phyloP scores from a whole-genome alignment of 129 eudicot species.

The Logfia minima region DNA sequence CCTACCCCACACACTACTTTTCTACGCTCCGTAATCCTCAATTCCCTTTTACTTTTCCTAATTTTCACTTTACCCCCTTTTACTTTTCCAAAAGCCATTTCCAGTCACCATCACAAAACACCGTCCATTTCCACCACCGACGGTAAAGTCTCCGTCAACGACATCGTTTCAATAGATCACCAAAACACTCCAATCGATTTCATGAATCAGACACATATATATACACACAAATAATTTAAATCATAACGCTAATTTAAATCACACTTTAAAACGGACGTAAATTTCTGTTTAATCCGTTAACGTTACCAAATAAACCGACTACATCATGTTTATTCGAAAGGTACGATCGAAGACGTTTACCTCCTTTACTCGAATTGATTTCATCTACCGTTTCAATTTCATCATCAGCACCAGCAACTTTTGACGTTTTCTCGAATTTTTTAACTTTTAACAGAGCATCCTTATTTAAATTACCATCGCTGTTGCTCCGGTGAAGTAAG shows the following conservation, averaged over 20 bases:
- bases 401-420: slow-evolving; percentile 30
- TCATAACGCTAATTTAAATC: background rate
- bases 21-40: slow-evolving; percentile 20
- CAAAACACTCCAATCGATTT: background rate
- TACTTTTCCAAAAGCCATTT: slow-evolving; percentile 14
- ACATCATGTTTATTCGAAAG: slow-evolving; percentile 49
- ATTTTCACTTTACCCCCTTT: slow-evolving; percentile 11
- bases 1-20: slow-evolving; percentile 18
- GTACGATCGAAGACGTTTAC: slow-evolving; percentile 37
- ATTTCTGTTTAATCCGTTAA: slow-evolving; percentile 45
- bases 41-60: slow-evolving; percentile 22
- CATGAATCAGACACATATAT: background rate
- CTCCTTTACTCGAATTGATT: slow-evolving; percentile 25
- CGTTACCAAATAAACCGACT: slow-evolving; percentile 43
- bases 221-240: background rate
- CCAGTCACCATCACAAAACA: background rate
- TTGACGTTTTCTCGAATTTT: slow-evolving; percentile 29
- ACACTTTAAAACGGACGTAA: slow-evolving; percentile 35
- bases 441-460: slow-evolving; percentile 15
- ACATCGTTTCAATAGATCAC: background rate
- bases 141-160: background rate
- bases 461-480: slow-evolving; percentile 44
- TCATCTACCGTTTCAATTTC: slow-evolving; percentile 28
- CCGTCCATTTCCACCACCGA: background rate
- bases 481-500: slow-evolving; percentile 49